Base-by-base conservation (phyloP, 805 yeast genomes). In the Scheffersomyces spartinae region DNA sequence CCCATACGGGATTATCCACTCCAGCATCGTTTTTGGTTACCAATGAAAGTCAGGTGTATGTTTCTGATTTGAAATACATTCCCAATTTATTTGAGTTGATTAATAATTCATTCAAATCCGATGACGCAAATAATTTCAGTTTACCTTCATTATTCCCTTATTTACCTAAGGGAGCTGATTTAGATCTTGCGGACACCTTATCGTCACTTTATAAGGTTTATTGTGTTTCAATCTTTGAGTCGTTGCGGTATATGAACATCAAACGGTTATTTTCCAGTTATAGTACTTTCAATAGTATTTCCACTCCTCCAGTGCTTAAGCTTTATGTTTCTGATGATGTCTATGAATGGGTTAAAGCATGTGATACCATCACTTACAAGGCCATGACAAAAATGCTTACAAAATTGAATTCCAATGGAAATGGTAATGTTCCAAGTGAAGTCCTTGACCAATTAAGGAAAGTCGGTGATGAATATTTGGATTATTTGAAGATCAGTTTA, bases 171-270 rank as follows among this genome's bases (percentile, higher is more conserved):
- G 64, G 58, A 15, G 43, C 54, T 4, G 81, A 74, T 33, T 43
- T 43, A 12, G 83, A 75, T 38, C 64, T 71, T 18, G 73, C 74
- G 3, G 72, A 68, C 11, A 73, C 82, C 0, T 53, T 83, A 24
- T 65, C 63, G 29, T 71, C 74, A 3, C 46, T 75, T 11, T 81
- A 81, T 51, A 66, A 62, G 31, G 62, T 73, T 6, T 76, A 78
- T 43, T 76, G 84, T 40, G 66, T 68, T 19, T 49, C 74, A 5
- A 49, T 80, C 17, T 72, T 79, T 32, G 83, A 79, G 33, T 62
- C 71, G 25, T 51, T 83, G 29, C 59, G 86, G 33, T 74, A 60
- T 41, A 66, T 82, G 72, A 80, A 76, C 30, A 47, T 77, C 30
- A 71, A 69, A 31, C 69, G 69, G 39, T 49, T 84, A 17, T 64